Percentiles rank a stretch among this genome's conserved stretches.
Evolutionary conservation across 2,329 filamentous ascomycete genomes (phyloP).

Genomic region (Sarocladium brachiariae): DNA sequence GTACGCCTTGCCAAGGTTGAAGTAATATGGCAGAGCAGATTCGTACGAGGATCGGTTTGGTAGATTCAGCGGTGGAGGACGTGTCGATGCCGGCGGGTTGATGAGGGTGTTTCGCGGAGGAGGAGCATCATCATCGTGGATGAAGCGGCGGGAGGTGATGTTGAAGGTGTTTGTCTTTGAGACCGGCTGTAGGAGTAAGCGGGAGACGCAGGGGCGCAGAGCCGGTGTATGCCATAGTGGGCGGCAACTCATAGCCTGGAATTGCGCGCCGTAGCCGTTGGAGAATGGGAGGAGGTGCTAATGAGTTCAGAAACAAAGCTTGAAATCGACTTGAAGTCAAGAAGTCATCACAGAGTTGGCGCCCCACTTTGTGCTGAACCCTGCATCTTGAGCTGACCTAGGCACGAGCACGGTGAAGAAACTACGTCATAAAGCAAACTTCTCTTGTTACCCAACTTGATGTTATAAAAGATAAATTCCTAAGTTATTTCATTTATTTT

Average conservation of each 20-base stretch:
- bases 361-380: conserved; percentile 1
- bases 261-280: not conserved
- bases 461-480: too few relatives aligned
- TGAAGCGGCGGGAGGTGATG: not conserved
- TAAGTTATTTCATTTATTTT: too few relatives aligned
- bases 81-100: conserved; percentile 68
- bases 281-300: not conserved
- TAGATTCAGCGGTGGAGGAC: conserved; percentile 61
- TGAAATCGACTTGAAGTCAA: not conserved
- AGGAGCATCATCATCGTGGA: conserved; percentile 1
- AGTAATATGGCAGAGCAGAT: conserved; percentile 40
- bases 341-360: conserved; percentile 1
- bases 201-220: conserved; percentile 15
- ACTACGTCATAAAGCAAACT: too few relatives aligned
- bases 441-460: too few relatives aligned
- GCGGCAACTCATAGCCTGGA: conserved; percentile 23
- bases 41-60: conserved; percentile 42
- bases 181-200: not conserved
- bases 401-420: too few relatives aligned
- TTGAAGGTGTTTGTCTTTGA: not conserved
- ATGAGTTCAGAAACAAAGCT: not conserved
- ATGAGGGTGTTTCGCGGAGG: conserved; percentile 29
- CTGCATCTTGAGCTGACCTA: too few relatives aligned
- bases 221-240: conserved; percentile 21
- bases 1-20: conserved; percentile 66